Conservation (phyloP, 345 rosid species). For the Turnera subulata region DNA sequence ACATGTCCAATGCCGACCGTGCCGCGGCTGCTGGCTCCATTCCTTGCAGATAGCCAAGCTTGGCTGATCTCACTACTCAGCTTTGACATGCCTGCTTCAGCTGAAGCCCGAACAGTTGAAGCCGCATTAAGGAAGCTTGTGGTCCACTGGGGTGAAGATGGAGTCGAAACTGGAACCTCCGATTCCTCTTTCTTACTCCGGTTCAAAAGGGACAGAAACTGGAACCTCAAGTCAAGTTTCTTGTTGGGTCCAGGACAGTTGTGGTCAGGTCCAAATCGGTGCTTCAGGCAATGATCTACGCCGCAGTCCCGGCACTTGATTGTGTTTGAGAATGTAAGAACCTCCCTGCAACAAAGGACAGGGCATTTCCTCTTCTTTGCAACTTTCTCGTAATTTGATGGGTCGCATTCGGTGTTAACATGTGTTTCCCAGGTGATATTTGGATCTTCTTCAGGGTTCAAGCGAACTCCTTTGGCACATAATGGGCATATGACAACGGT, state of each 20-base stretch:
- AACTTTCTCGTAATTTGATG: conserved; percentile 76
- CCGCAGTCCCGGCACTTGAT: conserved; percentile 81
- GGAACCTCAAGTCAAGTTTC: conserved; percentile 51
- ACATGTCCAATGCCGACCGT: conserved; percentile 23
- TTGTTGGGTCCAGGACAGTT: conserved; percentile 75
- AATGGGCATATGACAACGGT: conserved; percentile 90
- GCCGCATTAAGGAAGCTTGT: conserved; percentile 50
- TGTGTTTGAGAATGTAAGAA: conserved; percentile 76
- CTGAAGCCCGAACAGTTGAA: conserved; percentile 64
- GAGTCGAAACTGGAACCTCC: conserved; percentile 21
- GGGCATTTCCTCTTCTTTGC: conserved; percentile 93
- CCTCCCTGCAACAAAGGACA: conserved; percentile 75
- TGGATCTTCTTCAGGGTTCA: conserved; percentile 74
- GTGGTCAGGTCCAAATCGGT: conserved; percentile 90
- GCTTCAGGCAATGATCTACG: conserved; percentile 85
- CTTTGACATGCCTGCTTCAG: conserved; percentile 70
- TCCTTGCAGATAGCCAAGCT: conserved; percentile 54
- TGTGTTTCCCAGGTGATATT: conserved; percentile 87
- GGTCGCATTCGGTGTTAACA: conserved; percentile 78
- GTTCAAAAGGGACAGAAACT: conserved; percentile 49
- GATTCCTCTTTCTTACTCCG: conserved; percentile 52
- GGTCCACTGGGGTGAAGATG: conserved; percentile 62
- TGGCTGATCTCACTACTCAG: conserved; percentile 62
- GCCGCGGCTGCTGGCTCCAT: conserved; percentile 22
- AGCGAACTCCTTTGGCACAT: conserved; percentile 86